These are phyloP conservation scores for Pouteria glomerata DNA, from an alignment of 148 eudicot genomes.

Conservation along the genomic window DNA sequence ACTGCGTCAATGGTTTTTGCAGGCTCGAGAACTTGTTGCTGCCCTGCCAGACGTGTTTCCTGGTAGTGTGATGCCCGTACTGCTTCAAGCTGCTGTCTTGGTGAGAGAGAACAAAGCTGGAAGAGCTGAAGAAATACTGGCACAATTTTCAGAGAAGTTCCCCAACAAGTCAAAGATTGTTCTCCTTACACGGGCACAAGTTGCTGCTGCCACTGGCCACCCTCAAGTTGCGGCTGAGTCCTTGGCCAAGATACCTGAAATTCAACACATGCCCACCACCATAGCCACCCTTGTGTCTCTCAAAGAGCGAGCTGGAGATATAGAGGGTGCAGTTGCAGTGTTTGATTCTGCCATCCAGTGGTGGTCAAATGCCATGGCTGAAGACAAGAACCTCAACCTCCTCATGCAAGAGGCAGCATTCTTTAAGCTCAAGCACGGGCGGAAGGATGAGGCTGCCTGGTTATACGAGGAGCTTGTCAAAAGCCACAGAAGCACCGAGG, in stretches of 20 bases:
- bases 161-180: conserved; percentile 46
- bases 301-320: conserved; percentile 77
- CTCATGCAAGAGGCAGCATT: conserved; percentile 82
- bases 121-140: conserved; percentile 72
- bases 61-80: conserved; percentile 53
- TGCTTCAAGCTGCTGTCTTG: conserved; percentile 85
- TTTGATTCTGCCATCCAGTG: conserved; percentile 68
- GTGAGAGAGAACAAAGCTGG: conserved; percentile 82
- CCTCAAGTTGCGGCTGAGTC: conserved; percentile 80
- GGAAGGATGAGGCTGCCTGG: conserved; percentile 62
- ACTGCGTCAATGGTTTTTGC: conserved; percentile 12
- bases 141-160: conserved; percentile 49
- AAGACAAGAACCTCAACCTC: conserved; percentile 52
- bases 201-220: conserved; percentile 87
- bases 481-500: conserved; percentile 55
- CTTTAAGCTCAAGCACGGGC: conserved; percentile 83
- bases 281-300: conserved; percentile 78
- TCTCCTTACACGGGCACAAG: conserved; percentile 76
- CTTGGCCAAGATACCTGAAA: conserved; percentile 58
- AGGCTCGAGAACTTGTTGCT: conserved; percentile 82
- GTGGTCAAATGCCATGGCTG: conserved; percentile 83
- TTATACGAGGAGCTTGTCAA: conserved; percentile 72
- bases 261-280: conserved; percentile 91
- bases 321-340: conserved; percentile 66
- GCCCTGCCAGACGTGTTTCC: conserved; percentile 68